Evolutionary conservation across 2,329 filamentous ascomycete species (phyloP).

Genomic region (Aspergillus tubingensis): DNA sequence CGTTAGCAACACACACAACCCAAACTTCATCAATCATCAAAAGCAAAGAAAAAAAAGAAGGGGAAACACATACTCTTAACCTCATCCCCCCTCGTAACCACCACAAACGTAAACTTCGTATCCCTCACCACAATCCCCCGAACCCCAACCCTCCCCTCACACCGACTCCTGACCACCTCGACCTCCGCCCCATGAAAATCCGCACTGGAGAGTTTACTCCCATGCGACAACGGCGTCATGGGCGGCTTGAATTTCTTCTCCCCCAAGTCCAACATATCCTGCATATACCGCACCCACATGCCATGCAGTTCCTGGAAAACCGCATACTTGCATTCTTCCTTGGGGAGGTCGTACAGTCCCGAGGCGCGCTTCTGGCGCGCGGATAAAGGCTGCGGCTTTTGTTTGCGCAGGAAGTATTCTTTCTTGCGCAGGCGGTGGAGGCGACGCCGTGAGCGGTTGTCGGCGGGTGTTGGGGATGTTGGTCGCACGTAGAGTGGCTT

Average conservation of each 20-base stretch:
- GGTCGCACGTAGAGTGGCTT: slow-evolving; percentile 78
- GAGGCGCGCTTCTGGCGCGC: slow-evolving; percentile 74
- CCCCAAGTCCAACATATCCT: slow-evolving; percentile 71
- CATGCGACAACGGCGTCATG: slow-evolving; percentile 59
- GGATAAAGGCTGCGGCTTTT: slow-evolving; percentile 70
- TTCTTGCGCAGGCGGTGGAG: slow-evolving; percentile 50
- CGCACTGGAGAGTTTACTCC: slow-evolving; percentile 71
- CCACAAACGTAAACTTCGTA: slow-evolving; percentile 79
- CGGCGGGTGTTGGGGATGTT: slow-evolving; percentile 65
- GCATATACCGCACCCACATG: slow-evolving; percentile 83
- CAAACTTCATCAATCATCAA: not conserved
- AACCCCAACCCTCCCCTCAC: slow-evolving; percentile 77
- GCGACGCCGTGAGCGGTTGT: slow-evolving; percentile 57
- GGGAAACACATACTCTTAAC: slow-evolving; percentile 63
- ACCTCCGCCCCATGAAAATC: slow-evolving; percentile 88
- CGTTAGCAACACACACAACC: not conserved
- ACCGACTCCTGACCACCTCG: slow-evolving; percentile 79
- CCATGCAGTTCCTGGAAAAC: slow-evolving; percentile 75
- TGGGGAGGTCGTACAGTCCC: slow-evolving; percentile 73
- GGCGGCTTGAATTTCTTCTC: slow-evolving; percentile 21
- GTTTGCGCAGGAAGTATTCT: slow-evolving; percentile 48
- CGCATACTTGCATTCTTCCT: slow-evolving; percentile 67
- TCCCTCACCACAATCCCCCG: slow-evolving; percentile 87
- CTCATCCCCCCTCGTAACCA: slow-evolving; percentile 71
- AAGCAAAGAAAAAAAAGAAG: not conserved